Conservation (phyloP, 2,329 filamentous ascomycete genomes). For the Ilyonectria sp. region DNA sequence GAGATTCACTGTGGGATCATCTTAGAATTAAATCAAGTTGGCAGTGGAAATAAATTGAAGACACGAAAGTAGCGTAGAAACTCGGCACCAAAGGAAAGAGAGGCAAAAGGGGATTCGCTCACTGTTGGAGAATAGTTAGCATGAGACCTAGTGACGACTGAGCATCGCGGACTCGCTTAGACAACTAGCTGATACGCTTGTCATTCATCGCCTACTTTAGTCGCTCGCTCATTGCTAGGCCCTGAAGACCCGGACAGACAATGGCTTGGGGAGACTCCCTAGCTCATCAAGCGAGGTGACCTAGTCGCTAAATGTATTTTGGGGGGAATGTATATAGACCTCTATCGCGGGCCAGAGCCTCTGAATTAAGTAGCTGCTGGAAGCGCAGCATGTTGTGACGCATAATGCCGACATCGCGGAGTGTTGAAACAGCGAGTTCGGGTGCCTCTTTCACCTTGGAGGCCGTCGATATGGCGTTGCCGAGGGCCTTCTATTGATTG, state of each 20-base stretch:
- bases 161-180: constrained; percentile 14
- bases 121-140: constrained; percentile 16
- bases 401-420: constrained; percentile 17
- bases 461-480: constrained; percentile 8
- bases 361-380: constrained; percentile 6
- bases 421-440: constrained; percentile 8
- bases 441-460: constrained; percentile 15
- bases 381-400: constrained; percentile 15
- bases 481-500: constrained; percentile 9
- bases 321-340: constrained; percentile 6
- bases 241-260: not conserved
- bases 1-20: constrained; percentile 2
- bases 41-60: not conserved
- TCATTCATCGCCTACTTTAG: constrained; percentile 18
- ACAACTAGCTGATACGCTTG: constrained; percentile 2
- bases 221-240: constrained; percentile 9
- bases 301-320: constrained; percentile 13
- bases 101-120: not conserved
- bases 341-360: not conserved
- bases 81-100: not conserved
- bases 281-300: constrained; percentile 13
- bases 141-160: constrained; percentile 15
- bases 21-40: not conserved
- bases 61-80: not conserved
- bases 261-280: constrained; percentile 5